Evolutionary conservation across 2,329 filamentous ascomycete species (phyloP), one percentile per base, ranked within the genome.

Genomic region (Ophiostoma pallidulum): DNA sequence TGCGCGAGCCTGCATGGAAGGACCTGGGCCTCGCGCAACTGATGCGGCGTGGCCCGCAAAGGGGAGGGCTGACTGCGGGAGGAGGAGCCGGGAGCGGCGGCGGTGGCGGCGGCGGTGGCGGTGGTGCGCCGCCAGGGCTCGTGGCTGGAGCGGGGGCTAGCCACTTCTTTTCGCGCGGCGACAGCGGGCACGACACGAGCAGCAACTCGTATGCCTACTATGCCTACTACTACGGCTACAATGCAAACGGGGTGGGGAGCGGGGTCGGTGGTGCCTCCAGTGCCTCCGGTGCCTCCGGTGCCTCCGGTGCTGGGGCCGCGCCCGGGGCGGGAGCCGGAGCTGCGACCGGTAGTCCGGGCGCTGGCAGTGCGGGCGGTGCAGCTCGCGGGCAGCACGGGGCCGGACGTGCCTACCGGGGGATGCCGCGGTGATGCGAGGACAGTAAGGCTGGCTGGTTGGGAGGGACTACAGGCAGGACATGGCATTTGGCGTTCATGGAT

Each of bases 1-100:
- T 71, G 57, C 76, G 74, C 58, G 84, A 89, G 65, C 74, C 83
- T 1, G 80, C 80, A 8, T 94, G 86, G 86, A 83, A 82, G 60
- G 86, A 92, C 60, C 66, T 91, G 7, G 84, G 85, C 0, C 68
- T 92, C n/a, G 73, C 72, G 6, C 77, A 80, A 49, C 68, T 92
- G 58, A 81, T 90, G 77, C 74, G 69, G 33, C 74, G 76, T 51
- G 84, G 80, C 0, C 77, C 82, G 4, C 47, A 37, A 45, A 53
- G 51, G 36, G 52, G 33, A 10, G 52, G n/a, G n/a, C n/a, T n/a
- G n/a, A n/a, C n/a, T n/a, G n/a, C 18, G 6, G 52, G 50, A 26
- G 57, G 50, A 43, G 52, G 51, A 20, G 32, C 33, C 16, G 38
- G 42, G 2, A 14, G 32, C n/a, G 12, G 14, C 6, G 24, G 33